phyloP scores from a whole-genome alignment of 306 rosid species.

The Gynostemma pentaphyllum region DNA sequence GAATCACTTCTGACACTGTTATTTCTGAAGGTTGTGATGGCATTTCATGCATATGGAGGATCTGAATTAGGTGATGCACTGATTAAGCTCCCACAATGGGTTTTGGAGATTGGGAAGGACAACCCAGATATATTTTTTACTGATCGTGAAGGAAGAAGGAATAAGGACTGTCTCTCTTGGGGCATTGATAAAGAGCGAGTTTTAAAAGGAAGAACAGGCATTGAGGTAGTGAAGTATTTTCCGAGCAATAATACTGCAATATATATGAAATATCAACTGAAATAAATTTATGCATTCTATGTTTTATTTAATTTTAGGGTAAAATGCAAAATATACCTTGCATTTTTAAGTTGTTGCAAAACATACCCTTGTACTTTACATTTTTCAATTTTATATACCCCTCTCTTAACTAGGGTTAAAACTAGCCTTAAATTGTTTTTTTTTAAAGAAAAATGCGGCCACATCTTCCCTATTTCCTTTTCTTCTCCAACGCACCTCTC shows the following conservation, averaged over 20 bases:
- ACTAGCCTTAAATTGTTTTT: too few species aligned
- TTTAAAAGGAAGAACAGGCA: constrained; percentile 89
- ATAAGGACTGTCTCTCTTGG: constrained; percentile 86
- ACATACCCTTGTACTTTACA: too few species aligned
- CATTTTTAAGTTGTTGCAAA: too few species aligned
- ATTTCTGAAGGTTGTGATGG: constrained; percentile 78
- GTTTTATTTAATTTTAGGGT: not conserved
- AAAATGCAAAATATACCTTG: too few species aligned
- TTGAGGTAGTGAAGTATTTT: constrained; percentile 51
- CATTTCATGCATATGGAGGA: constrained; percentile 82
- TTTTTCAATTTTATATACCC: too few species aligned
- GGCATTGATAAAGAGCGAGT: constrained; percentile 90
- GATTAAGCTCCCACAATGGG: constrained; percentile 86
- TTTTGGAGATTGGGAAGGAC: constrained; percentile 78
- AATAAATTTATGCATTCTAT: not conserved
- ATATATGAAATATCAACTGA: constrained; percentile 3
- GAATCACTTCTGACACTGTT: constrained; percentile 10
- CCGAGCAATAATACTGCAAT: not conserved
- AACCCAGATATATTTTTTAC: constrained; percentile 88
- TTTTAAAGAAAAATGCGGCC: too few species aligned
- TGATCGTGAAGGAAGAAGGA: constrained; percentile 94
- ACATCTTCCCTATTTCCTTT: too few species aligned
- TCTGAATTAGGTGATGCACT: constrained; percentile 49
- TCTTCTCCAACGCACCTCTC: too few species aligned
- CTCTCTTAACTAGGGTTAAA: too few species aligned